These are phyloP conservation scores for Microstegium vimineum DNA, from an alignment of 176 grass and related monocot species.

Conservation along the genomic window DNA sequence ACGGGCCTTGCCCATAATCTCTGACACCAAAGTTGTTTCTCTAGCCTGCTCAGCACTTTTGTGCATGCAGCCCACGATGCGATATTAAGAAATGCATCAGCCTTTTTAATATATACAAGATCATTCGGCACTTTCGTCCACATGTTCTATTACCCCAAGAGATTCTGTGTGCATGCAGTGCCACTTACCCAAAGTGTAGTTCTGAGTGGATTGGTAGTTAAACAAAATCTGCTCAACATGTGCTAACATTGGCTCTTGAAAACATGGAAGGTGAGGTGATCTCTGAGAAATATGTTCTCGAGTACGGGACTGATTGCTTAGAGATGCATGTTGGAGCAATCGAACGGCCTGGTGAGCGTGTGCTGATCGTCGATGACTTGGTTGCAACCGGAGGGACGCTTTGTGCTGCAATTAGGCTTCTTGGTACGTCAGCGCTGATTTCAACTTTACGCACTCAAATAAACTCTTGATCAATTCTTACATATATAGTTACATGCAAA, in stretches of 20 bases:
- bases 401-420: conserved; percentile 74
- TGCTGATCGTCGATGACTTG: conserved; percentile 71
- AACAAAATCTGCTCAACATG: not conserved
- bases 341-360: conserved; percentile 46
- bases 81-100: not conserved
- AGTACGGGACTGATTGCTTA: conserved; percentile 87
- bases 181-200: not conserved
- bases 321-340: conserved; percentile 93
- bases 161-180: not conserved
- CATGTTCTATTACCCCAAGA: not conserved
- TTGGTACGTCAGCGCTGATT: conserved; percentile 39
- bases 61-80: not conserved
- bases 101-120: not conserved
- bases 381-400: conserved; percentile 92
- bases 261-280: conserved; percentile 72
- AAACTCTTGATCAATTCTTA: not conserved
- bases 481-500: no score
- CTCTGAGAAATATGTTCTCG: conserved; percentile 72
- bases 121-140: not conserved
- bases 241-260: conserved; percentile 8
- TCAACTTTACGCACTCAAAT: not conserved
- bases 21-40: not conserved
- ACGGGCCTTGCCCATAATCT: not conserved
- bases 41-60: not conserved
- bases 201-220: not conserved